Evolutionary conservation across 2,329 filamentous ascomycete genomes (phyloP).

Genomic region (Penicillium sp.): DNA sequence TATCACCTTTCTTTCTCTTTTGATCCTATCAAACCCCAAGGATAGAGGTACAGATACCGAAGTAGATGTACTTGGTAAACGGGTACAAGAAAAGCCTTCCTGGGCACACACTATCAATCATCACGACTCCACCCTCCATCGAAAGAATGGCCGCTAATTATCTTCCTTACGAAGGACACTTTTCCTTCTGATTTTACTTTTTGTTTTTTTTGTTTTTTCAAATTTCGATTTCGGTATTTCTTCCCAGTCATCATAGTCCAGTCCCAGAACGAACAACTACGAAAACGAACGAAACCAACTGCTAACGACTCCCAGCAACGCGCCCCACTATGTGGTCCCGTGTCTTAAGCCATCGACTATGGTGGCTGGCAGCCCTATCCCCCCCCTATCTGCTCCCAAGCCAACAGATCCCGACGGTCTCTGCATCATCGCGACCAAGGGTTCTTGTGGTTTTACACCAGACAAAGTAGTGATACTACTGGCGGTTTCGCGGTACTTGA

Average conservation of each 20-base stretch:
- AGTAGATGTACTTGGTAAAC: background rate
- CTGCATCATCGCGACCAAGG: slow-evolving; percentile 1
- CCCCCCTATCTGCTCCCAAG: slow-evolving; percentile 10
- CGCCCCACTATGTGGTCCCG: slow-evolving; percentile 26
- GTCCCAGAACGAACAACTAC: slow-evolving; percentile 11
- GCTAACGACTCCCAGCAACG: slow-evolving; percentile 3
- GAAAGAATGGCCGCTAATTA: slow-evolving; percentile 26
- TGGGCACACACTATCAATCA: background rate
- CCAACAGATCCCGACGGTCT: slow-evolving; percentile 4
- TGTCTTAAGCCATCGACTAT: slow-evolving; percentile 26
- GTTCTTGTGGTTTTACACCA: background rate
- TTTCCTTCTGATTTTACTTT: slow-evolving; percentile 9
- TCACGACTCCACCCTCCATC: background rate
- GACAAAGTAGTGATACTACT: background rate
- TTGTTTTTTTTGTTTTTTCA: background rate
- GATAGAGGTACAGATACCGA: background rate
- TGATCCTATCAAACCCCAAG: background rate
- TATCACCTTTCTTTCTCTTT: background rate
- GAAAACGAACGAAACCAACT: background rate
- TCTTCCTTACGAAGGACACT: slow-evolving; percentile 4
- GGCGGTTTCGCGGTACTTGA: background rate
- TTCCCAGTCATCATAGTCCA: slow-evolving; percentile 12
- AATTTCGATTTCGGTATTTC: background rate
- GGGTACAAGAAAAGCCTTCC: background rate
- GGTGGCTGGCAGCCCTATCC: slow-evolving; percentile 27